phyloP scores from a whole-genome alignment of 2,329 filamentous ascomycete species.

The Oidium heveae region DNA sequence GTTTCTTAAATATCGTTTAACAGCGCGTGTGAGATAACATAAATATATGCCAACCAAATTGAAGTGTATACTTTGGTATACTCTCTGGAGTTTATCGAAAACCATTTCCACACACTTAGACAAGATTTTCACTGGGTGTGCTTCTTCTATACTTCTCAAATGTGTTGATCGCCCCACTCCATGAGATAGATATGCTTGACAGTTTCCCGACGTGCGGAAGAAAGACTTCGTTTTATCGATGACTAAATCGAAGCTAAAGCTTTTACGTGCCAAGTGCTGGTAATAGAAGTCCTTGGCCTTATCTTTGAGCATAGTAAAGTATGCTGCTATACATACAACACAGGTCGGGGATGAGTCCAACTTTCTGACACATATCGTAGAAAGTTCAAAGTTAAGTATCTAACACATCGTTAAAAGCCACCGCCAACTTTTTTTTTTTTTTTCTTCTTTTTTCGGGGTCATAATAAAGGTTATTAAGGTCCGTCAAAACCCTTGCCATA shows the following conservation, averaged over 20 bases:
- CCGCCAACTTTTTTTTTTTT: too few relatives aligned
- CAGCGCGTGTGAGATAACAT: too few relatives aligned
- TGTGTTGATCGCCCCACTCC: not conserved
- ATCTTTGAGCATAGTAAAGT: not conserved
- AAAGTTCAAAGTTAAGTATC: not conserved
- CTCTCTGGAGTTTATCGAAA: not conserved
- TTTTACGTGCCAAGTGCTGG: not conserved
- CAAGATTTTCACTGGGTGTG: not conserved
- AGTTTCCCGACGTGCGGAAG: not conserved
- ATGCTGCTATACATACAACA: not conserved
- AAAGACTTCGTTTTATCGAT: not conserved
- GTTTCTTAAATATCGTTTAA: too few relatives aligned
- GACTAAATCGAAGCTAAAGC: not conserved
- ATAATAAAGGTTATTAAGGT: too few relatives aligned
- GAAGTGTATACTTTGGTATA: not conserved
- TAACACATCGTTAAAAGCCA: too few relatives aligned
- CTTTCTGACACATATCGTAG: not conserved
- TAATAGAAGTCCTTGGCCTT: not conserved
- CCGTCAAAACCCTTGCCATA: too few relatives aligned
- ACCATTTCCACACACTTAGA: not conserved
- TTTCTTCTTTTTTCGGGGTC: too few relatives aligned
- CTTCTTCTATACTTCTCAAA: not conserved
- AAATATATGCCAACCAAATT: too few relatives aligned
- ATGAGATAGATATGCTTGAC: not conserved
- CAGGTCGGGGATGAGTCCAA: not conserved